Conservation (phyloP, 2,329 filamentous ascomycete genomes). For the Tolypocladium ophioglossoides region DNA sequence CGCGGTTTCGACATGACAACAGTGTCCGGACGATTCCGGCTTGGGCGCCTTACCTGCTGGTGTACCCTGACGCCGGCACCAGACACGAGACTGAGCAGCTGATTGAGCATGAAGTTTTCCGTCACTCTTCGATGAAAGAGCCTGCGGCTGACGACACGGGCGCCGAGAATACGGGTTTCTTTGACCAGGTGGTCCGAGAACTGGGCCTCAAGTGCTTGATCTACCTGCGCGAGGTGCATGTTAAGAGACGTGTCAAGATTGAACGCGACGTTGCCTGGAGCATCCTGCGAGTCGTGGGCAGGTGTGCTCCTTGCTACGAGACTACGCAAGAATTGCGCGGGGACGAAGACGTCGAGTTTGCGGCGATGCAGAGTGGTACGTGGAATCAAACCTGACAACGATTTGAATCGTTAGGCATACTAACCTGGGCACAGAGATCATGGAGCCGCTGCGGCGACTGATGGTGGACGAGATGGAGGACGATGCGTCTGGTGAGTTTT, state of each 20-base stretch:
- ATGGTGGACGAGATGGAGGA: conserved; percentile 48
- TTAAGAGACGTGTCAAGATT: conserved; percentile 30
- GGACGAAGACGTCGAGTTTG: conserved; percentile 19
- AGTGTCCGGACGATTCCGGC: conserved; percentile 19
- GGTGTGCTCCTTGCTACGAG: conserved; percentile 31
- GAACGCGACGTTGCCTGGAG: conserved; percentile 28
- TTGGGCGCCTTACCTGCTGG: conserved; percentile 43
- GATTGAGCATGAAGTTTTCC: conserved; percentile 32
- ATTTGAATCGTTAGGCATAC: not conserved
- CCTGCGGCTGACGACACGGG: conserved; percentile 17
- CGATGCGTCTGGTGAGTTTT: conserved; percentile 45
- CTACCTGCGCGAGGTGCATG: conserved; percentile 36
- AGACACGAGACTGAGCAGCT: conserved; percentile 31
- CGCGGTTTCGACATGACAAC: conserved; percentile 8
- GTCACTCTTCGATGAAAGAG: conserved; percentile 11
- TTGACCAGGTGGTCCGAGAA: conserved; percentile 20
- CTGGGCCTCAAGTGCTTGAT: conserved; percentile 34
- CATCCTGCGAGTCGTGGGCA: conserved; percentile 31
- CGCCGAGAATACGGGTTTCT: not conserved
- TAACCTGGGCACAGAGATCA: conserved; percentile 20
- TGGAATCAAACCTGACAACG: not conserved
- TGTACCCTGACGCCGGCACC: conserved; percentile 32
- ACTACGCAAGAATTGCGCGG: conserved; percentile 17
- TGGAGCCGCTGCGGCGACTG: conserved; percentile 40
- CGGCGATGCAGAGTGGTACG: conserved; percentile 16